Evolutionary conservation across 768 basidiomycete genomes (phyloP), one percentile per base, ranked within the genome.

Genomic region (Peribolospora baueri): DNA sequence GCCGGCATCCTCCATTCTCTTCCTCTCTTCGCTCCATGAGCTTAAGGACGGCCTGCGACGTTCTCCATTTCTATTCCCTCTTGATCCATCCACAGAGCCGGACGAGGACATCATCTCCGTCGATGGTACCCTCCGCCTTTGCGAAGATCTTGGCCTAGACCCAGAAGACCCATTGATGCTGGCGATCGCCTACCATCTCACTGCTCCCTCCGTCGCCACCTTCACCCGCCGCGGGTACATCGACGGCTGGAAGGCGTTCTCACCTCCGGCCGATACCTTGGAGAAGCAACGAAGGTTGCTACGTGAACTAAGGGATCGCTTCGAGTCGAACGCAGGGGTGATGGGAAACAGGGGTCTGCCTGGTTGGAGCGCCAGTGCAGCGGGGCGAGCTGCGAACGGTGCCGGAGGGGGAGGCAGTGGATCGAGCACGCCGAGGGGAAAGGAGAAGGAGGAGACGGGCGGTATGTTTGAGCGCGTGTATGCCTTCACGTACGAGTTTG

Each of bases 101-200:
- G 76, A 76, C 46, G 70, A 69, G 5, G 76, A 78, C 40, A 74
- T 77, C 54, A 85, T 86, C 59, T 70, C 72, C 3, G 74, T 84
- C 38, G 78, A 86, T 56, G 86, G 85, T 0, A 88, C 87, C 14
- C 76, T 86, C 66, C 72, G 70, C 63, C 69, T 87, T 49, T 84
- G 85, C 58, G 69, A 75, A 60, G 82, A 82, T 61, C 69, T 84
- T 1, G 68, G 63, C 1, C 77, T 83, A 11, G 70, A 82, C 60
- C 81, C 80, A 1, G 83, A 84, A 59, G 82, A 88, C 61, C 79
- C 83, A 36, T 82, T 85, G 6, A 70, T 90, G 52, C 74, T 90
- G 47, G 77, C 81, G 5, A 70, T 91, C 46, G 86, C 85, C 7
- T 84, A 73, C 61, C 82, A 86, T 61, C 73, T 86, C 37, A 79